Base-by-base conservation (phyloP, 768 basidiomycete genomes). In the Amanita subjunquillea region DNA sequence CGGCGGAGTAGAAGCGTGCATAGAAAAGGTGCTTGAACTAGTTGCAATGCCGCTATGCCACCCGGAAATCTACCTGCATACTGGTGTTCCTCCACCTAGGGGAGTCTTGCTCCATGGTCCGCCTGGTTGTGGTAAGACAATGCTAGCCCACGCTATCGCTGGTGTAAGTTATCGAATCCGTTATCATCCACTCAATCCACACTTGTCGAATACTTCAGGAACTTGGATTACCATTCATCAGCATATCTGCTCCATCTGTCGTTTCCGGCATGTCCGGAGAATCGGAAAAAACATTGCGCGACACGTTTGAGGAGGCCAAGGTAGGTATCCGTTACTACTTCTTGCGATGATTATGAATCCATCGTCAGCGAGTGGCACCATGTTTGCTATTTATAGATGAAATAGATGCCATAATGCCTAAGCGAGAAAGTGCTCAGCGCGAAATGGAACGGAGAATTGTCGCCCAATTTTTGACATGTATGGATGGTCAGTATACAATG, bases 221-320 rank as follows among this genome's bases (percentile, higher is more conserved):
- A 72, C 76, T 97, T 3, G 86, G 83, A 2, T 74, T 95, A 2
- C 94, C 95, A 0, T 97, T 99, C 63, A 93, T 99, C 57, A 88
- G 72, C 48, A 83, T 99, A 55, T 95, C 95, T 3, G 95, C 95
- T 0, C 96, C 96, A 0, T 91, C 90, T 0, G 87, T 99, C 54
- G 92, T 99, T 6, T 93, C 90, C 2, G 95, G 96, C 1, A 96
- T 98, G 92, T 96, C 92, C 0, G 96, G 96, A 43, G 96, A 99
- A 67, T 94, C 91, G 0, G 96, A 99, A 65, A 98, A 95, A 72
- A 94, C 92, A 0, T 70, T 99, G 4, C 72, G 96, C 40, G 95
- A 97, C 62, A 93, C 91, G 0, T 99, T 99, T 62, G 95, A 96
- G 29, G 95, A 98, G 65, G 96, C 96, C 5, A 94, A 91, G 71